A percentile compares a stretch with the other conserved stretches of the same genome.
phyloP scores from a whole-genome alignment of 768 basidiomycete genomes.

The Pisolithus tinctorius region DNA sequence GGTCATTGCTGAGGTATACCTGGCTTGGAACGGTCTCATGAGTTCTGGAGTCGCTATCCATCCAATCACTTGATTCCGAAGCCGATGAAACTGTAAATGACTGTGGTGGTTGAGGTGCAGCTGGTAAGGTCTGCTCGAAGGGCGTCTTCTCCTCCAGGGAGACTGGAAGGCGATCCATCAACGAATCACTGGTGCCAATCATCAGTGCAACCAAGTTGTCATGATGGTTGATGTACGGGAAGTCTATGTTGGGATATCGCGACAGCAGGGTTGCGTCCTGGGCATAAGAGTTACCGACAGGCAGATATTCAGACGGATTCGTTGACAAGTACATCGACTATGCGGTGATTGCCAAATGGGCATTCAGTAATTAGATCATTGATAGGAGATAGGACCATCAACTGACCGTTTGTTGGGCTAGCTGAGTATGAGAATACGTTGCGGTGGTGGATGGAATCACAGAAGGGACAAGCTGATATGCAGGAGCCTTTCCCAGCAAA shows the following conservation, averaged over 20 bases:
- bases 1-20: conserved; percentile 11
- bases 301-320: not conserved
- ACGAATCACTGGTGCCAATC: conserved; percentile 10
- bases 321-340: not conserved
- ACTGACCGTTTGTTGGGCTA: not conserved
- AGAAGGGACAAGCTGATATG: not conserved
- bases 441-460: not conserved
- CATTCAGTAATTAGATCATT: not conserved
- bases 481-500: conserved; percentile 17
- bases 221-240: not conserved
- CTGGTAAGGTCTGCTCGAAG: not conserved
- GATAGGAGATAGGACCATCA: not conserved
- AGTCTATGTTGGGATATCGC: not conserved
- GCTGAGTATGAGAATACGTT: not conserved
- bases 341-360: not conserved
- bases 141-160: conserved; percentile 18
- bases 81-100: not conserved
- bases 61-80: conserved; percentile 16
- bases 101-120: not conserved
- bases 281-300: not conserved
- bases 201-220: not conserved
- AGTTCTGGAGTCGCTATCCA: not conserved
- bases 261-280: not conserved
- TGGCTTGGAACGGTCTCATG: conserved; percentile 7
- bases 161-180: conserved; percentile 27